Conservation (phyloP, 225 moss, liverwort and hornwort species). For the Pseudoscleropodium purum region DNA sequence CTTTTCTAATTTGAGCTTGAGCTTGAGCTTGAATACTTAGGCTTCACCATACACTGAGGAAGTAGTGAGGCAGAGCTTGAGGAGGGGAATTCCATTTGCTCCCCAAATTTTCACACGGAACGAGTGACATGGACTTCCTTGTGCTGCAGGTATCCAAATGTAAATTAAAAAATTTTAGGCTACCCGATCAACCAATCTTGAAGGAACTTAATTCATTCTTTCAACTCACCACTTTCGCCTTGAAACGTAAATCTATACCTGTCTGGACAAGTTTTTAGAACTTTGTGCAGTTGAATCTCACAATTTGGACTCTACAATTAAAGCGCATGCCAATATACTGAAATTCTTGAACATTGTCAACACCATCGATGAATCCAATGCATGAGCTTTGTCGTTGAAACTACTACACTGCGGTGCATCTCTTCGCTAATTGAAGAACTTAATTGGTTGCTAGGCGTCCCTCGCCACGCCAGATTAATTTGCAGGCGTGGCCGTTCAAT, state of each 20-base stretch:
- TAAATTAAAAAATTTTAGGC: not conserved
- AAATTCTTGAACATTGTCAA: not conserved
- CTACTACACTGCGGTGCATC: not conserved
- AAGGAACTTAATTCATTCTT: not conserved
- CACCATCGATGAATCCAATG: not conserved
- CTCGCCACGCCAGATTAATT: not conserved
- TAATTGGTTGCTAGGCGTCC: not conserved
- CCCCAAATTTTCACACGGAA: not conserved
- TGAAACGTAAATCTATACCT: not conserved
- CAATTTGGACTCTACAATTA: not conserved
- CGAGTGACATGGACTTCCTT: not conserved
- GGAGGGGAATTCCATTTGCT: not conserved
- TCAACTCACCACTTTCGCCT: not conserved
- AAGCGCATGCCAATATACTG: not conserved
- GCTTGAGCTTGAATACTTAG: not conserved
- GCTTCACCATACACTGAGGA: not conserved
- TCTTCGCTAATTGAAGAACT: not conserved
- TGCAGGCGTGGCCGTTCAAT: not conserved
- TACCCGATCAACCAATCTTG: not conserved
- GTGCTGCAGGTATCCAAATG: not conserved
- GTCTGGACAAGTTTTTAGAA: not conserved
- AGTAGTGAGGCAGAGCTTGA: not conserved
- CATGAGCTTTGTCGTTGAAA: not conserved
- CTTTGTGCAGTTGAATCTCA: not conserved
- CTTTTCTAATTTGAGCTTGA: not conserved